phyloP scores from a whole-genome alignment of 148 eudicot species.

The Nepenthes gracilis region DNA sequence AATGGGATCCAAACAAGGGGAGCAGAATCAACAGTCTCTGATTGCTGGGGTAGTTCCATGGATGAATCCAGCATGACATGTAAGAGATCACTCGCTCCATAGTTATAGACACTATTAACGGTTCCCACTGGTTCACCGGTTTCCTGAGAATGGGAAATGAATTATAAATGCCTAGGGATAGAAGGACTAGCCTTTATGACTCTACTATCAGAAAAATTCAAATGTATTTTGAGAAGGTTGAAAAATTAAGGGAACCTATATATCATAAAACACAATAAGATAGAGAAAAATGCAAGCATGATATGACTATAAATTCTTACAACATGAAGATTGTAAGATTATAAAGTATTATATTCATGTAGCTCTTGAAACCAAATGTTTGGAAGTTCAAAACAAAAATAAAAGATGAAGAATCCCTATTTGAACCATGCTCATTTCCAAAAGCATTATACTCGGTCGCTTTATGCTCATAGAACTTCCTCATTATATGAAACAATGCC shows the following conservation, averaged over 20 bases:
- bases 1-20: slow-evolving; percentile 87
- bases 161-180: background rate
- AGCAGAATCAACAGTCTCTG: slow-evolving; percentile 29
- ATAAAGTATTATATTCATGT: too few relatives aligned
- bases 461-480: background rate
- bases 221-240: background rate
- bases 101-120: slow-evolving; percentile 63
- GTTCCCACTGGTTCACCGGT: slow-evolving; percentile 80
- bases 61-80: slow-evolving; percentile 59
- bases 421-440: background rate
- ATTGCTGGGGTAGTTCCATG: slow-evolving; percentile 18
- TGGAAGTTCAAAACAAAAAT: too few relatives aligned
- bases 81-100: slow-evolving; percentile 80
- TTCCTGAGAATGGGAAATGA: slow-evolving; percentile 37
- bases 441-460: background rate
- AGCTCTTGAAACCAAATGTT: too few relatives aligned
- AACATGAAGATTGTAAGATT: too few relatives aligned
- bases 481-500: background rate
- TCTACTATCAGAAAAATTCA: background rate
- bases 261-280: background rate
- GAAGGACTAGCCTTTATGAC: background rate
- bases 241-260: background rate
- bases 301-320: too few relatives aligned
- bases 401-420: background rate
- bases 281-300: too few relatives aligned